Evolutionary conservation across 2,329 filamentous ascomycete species (phyloP).

Genomic region (Pseudomassariella vexata): DNA sequence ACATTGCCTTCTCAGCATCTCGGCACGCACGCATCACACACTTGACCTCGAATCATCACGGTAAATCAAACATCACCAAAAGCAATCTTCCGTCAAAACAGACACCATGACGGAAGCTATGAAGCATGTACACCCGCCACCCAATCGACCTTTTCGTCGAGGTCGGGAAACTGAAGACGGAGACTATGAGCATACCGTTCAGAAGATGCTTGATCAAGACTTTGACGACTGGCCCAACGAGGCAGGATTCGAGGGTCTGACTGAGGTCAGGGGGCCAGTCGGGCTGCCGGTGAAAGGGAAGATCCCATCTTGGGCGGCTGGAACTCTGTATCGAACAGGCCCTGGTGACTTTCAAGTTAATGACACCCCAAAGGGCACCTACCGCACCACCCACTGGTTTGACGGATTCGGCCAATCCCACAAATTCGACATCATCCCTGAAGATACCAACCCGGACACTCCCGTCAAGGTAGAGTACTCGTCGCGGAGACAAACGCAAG

Average conservation of each 20-base stretch:
- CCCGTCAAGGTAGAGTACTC: conserved; percentile 57
- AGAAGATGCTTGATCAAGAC: conserved; percentile 10
- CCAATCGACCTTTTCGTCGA: background rate
- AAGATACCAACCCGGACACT: conserved; percentile 11
- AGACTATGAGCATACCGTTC: conserved; percentile 14
- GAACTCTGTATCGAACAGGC: conserved; percentile 68
- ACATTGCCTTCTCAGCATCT: no score
- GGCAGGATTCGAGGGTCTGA: conserved; percentile 59
- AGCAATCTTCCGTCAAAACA: no score
- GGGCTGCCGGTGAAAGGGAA: conserved; percentile 56
- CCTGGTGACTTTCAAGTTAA: conserved; percentile 60
- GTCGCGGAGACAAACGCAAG: conserved; percentile 63
- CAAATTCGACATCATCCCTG: conserved; percentile 61
- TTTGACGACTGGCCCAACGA: conserved; percentile 44
- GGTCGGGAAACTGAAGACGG: conserved; percentile 11
- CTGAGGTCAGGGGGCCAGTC: conserved; percentile 60
- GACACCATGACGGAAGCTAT: background rate
- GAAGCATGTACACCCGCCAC: background rate
- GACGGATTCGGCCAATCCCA: conserved; percentile 70
- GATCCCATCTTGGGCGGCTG: conserved; percentile 67
- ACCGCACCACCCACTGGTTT: conserved; percentile 70
- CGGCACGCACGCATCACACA: no score
- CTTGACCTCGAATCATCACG: no score
- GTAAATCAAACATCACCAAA: no score
- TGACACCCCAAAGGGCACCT: conserved; percentile 51